These are phyloP conservation scores for Alternaria sp. DNA, from an alignment of 2,329 filamentous ascomycete species.

Conservation along the genomic window DNA sequence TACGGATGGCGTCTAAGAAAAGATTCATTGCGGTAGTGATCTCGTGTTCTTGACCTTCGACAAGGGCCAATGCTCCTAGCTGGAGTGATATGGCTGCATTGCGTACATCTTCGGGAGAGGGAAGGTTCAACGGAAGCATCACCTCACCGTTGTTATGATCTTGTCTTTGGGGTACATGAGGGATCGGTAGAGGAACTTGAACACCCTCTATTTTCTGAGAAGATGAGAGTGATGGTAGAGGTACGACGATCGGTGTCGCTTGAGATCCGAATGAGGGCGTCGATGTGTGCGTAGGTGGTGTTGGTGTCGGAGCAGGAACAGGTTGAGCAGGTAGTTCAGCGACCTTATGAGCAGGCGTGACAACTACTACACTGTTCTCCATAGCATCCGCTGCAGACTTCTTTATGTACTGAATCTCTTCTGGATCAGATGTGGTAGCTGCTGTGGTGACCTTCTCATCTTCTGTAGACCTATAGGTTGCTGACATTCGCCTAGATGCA, in stretches of 20 bases:
- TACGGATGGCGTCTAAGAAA: not conserved
- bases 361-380: not conserved
- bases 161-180: not conserved
- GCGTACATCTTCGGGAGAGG: not conserved
- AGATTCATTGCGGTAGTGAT: not conserved
- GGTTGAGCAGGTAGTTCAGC: not conserved
- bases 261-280: not conserved
- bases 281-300: not conserved
- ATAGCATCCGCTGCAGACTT: not conserved
- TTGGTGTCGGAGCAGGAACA: not conserved
- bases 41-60: not conserved
- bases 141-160: not conserved
- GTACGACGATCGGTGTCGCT: not conserved
- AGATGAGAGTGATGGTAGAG: not conserved
- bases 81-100: not conserved
- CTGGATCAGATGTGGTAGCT: not conserved
- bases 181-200: not conserved
- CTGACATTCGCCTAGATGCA: not conserved
- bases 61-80: not conserved
- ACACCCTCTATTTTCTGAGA: not conserved
- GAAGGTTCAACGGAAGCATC: not conserved
- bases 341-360: conserved; percentile 1
- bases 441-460: not conserved
- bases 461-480: not conserved
- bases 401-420: not conserved